Evolutionary conservation across 805 yeast genomes (phyloP).

Genomic region (Cyberlindnera maclurae): DNA sequence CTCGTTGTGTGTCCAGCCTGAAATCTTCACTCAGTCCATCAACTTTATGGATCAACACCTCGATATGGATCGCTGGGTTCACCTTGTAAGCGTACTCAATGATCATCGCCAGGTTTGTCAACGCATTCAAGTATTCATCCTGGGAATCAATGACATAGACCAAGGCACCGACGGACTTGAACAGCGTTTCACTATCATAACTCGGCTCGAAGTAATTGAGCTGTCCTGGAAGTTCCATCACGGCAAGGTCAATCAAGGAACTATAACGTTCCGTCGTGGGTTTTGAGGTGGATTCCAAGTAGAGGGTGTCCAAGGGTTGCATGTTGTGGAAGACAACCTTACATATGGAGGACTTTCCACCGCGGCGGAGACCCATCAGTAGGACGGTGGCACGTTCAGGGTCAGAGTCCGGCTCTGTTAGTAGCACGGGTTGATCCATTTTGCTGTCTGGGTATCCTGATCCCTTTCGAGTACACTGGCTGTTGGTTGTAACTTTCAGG

Average conservation of each 20-base stretch:
- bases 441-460: too few species aligned
- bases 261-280: conserved; percentile 82
- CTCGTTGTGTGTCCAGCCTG: conserved; percentile 89
- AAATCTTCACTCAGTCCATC: conserved; percentile 94
- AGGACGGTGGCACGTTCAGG: conserved; percentile 69
- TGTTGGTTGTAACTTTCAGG: too few species aligned
- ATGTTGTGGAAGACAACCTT: conserved; percentile 94
- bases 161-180: conserved; percentile 78
- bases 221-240: conserved; percentile 95
- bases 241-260: conserved; percentile 77
- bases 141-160: conserved; percentile 94
- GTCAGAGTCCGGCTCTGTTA: conserved; percentile 32
- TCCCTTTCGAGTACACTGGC: too few species aligned
- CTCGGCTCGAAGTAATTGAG: conserved; percentile 81
- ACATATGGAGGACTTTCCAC: conserved; percentile 93
- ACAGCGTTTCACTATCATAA: conserved; percentile 70
- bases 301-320: conserved; percentile 91
- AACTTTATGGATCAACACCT: conserved; percentile 90
- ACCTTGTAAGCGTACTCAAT: conserved; percentile 81
- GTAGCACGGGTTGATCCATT: conserved; percentile 8
- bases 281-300: conserved; percentile 81
- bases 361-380: conserved; percentile 76
- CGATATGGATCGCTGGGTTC: conserved; percentile 81
- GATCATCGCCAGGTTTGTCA: conserved; percentile 82
- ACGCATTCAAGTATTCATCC: conserved; percentile 89